Percentiles rank a stretch among this genome's conserved stretches.
These are phyloP conservation scores for Fraxinus pennsylvanica DNA, from an alignment of 257 asterid genomes.

Conservation along the genomic window DNA sequence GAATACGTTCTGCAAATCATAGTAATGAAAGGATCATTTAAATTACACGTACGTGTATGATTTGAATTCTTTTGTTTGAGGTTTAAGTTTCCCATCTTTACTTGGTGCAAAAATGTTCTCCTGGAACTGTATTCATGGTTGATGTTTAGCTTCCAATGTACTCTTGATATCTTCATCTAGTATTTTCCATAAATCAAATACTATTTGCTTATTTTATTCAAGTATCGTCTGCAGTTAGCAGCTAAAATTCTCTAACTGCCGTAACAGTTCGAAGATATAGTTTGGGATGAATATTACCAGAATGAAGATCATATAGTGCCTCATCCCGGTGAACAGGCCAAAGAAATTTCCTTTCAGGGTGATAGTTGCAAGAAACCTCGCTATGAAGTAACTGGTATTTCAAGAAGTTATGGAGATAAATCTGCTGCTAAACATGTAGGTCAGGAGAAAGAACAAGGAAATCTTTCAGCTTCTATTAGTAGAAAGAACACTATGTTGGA, in stretches of 20 bases:
- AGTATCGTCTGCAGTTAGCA: conserved; percentile 48
- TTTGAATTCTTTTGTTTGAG: not conserved
- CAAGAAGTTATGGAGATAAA: conserved; percentile 34
- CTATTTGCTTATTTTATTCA: conserved; percentile 32
- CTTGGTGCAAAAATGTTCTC: not conserved
- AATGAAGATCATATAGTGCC: conserved; percentile 84
- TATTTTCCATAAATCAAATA: not conserved
- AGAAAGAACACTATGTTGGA: conserved; percentile 53
- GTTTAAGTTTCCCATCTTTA: not conserved
- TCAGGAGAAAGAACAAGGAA: conserved; percentile 32
- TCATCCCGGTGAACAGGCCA: conserved; percentile 35
- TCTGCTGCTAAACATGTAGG: conserved; percentile 32
- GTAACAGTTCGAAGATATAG: conserved; percentile 75
- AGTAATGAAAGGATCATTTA: not conserved
- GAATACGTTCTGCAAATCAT: not conserved
- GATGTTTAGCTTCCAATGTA: not conserved
- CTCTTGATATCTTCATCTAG: not conserved
- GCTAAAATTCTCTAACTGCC: conserved; percentile 59
- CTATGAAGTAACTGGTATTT: conserved; percentile 34
- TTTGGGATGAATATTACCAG: conserved; percentile 68
- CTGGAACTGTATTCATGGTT: not conserved
- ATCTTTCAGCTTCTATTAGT: conserved; percentile 35
- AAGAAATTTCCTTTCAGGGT: conserved; percentile 35
- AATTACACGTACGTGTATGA: not conserved
- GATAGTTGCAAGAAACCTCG: conserved; percentile 51